Evolutionary conservation across 1,284 basidiomycete genomes (phyloP).

Genomic region (Puccinia novopanici): DNA sequence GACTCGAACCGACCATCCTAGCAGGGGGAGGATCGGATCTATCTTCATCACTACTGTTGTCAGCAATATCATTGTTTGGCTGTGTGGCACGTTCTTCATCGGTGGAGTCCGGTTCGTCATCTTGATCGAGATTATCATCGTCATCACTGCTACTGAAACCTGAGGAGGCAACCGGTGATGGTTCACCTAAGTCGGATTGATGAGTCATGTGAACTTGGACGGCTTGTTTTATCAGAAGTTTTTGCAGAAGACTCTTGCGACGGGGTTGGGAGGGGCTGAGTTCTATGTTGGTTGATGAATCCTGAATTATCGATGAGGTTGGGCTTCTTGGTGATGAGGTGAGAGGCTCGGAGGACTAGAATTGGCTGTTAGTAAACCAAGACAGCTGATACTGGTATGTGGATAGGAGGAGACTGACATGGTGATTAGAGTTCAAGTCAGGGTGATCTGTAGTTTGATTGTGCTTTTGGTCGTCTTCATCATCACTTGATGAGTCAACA

Average conservation of each 20-base stretch:
- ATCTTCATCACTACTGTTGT: constrained; percentile 27
- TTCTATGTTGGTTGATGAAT: not conserved
- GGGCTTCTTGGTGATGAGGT: not conserved
- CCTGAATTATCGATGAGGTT: not conserved
- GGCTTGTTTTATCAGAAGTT: constrained; percentile 41
- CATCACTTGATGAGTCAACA: constrained; percentile 8
- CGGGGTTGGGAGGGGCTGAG: not conserved
- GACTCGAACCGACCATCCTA: not conserved
- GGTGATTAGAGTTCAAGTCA: not conserved
- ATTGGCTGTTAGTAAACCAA: not conserved
- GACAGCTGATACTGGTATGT: not conserved
- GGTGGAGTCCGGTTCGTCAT: constrained; percentile 26
- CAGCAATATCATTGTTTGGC: not conserved
- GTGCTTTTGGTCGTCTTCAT: constrained; percentile 25
- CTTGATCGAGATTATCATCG: constrained; percentile 18
- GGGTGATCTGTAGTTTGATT: not conserved
- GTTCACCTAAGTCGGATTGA: not conserved
- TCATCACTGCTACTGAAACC: constrained; percentile 44
- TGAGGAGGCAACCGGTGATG: not conserved
- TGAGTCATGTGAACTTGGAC: constrained; percentile 41
- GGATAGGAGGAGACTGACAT: not conserved
- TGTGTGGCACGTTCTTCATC: not conserved
- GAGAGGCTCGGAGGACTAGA: not conserved
- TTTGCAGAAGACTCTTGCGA: constrained; percentile 44
- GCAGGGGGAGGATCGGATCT: not conserved